Evolutionary conservation across 805 yeast species (phyloP), one percentile per base, ranked within the genome.

Genomic region (Starmerella powellii): DNA sequence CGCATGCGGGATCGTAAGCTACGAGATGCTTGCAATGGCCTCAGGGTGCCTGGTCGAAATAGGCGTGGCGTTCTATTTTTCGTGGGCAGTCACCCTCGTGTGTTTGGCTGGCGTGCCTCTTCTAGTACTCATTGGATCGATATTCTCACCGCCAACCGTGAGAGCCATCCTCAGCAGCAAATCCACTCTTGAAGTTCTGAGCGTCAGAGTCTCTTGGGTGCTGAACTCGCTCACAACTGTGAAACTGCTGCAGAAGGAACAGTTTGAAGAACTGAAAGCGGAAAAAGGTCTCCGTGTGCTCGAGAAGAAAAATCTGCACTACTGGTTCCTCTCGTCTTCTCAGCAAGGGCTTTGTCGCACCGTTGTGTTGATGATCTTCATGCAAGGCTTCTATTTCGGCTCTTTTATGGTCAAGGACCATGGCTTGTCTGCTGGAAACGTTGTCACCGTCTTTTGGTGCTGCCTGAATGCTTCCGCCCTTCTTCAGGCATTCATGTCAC

Each of bases 341-440:
- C 86, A 84, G 55, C 58, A 71, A 18, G 78, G 81, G 0, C 33
- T 72, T 0, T 59, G 79, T 38, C 72, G 78, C 51, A 61, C 72
- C 19, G 50, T 87, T 3, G 69, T 79, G 0, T 63, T 84, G 30
- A 57, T 76, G 56, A 78, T 86, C 76, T 86, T 88, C 64, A 81
- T 87, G 2, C 95, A 84, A 60, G 93, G 88, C 0, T 82, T 91
- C 53, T 86, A 94, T 84, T 88, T 80, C 62, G 99, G 97, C 1
- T 72, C 79, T 23, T 67, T 67, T 34, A 70, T 82, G 65, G 78
- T 85, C 3, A 59, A 62, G 28, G 59, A 61, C 4, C 73, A 74
- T 0, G 65, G 70, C 8, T 56, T 77, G 12, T 52, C 64, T 1
- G 63, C 84, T 2, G 79, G 82, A 11, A 70, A 75, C 31, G 83